These are phyloP conservation scores for Ocimum tenuiflorum DNA, from an alignment of 257 asterid species.

Conservation along the genomic window DNA sequence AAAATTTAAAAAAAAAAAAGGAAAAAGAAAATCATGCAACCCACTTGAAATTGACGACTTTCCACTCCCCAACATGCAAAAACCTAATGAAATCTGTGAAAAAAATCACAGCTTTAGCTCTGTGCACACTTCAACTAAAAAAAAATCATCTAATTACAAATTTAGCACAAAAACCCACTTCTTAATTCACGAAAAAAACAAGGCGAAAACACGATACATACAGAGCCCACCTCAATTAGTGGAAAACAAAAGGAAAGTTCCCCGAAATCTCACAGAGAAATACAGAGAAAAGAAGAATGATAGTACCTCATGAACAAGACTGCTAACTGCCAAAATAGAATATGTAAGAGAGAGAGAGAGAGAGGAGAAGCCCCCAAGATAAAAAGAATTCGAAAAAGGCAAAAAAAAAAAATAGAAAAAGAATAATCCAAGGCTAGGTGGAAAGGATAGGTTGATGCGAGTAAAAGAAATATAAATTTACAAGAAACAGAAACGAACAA, in stretches of 20 bases:
- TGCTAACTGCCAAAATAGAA: slow-evolving; percentile 32
- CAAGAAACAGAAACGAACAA: slow-evolving; percentile 9
- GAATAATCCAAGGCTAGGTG: slow-evolving; percentile 19
- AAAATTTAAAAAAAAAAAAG: background rate
- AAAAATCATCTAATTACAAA: slow-evolving; percentile 17
- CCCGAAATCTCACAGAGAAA: background rate
- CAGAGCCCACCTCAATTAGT: slow-evolving; percentile 37
- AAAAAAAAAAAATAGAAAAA: background rate
- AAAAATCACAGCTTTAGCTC: slow-evolving; percentile 24
- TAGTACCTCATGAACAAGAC: slow-evolving; percentile 40
- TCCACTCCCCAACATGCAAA: slow-evolving; percentile 25
- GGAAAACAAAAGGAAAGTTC: slow-evolving; percentile 4
- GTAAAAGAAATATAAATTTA: slow-evolving; percentile 12
- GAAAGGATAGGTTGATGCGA: slow-evolving; percentile 30
- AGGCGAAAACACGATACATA: slow-evolving; percentile 14
- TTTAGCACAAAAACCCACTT: background rate
- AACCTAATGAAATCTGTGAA: slow-evolving; percentile 18
- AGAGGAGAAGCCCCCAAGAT: too few species aligned
- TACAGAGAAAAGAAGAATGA: slow-evolving; percentile 12
- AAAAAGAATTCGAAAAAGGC: background rate
- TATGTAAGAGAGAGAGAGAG: slow-evolving; percentile 21
- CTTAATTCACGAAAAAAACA: too few species aligned
- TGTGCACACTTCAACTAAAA: slow-evolving; percentile 13
- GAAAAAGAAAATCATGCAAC: slow-evolving; percentile 7
- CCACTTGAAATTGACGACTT: slow-evolving; percentile 24